These are phyloP conservation scores for Trichoderma afroharzianum DNA, from an alignment of 2,329 filamentous ascomycete genomes.

Conservation along the genomic window DNA sequence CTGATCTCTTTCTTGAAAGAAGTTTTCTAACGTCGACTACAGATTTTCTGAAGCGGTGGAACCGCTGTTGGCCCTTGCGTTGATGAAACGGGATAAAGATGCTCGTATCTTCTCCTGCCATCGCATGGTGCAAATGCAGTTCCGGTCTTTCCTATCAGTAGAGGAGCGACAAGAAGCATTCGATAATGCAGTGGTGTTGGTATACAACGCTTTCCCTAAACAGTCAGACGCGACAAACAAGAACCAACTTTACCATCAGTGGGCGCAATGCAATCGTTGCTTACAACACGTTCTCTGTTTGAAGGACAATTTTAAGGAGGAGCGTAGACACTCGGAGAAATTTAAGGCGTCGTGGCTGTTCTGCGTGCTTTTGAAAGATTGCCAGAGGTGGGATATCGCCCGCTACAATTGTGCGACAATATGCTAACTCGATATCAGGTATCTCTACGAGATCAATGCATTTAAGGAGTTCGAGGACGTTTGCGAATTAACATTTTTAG, in stretches of 20 bases:
- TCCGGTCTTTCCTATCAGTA: neutral
- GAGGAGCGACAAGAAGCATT: neutral
- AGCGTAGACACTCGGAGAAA: neutral
- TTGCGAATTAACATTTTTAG: neutral
- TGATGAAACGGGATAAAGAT: neutral
- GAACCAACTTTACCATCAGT: neutral
- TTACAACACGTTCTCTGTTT: neutral
- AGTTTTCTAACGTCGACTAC: neutral
- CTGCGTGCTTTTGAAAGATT: neutral
- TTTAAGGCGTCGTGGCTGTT: neutral
- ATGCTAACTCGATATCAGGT: neutral
- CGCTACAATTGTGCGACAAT: neutral
- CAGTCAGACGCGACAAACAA: neutral
- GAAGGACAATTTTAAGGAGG: neutral
- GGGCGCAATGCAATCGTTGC: neutral
- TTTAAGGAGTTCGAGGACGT: neutral
- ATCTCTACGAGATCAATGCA: neutral
- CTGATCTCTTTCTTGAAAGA: neutral
- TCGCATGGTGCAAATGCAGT: neutral
- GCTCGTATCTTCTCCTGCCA: neutral
- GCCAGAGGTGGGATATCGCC: neutral
- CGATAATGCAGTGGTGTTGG: neutral
- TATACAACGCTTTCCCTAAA: neutral
- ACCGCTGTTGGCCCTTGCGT: neutral
- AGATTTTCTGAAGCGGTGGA: neutral